Evolutionary conservation across 1,284 basidiomycete species (phyloP).

Genomic region (Tylopilus sp.): DNA sequence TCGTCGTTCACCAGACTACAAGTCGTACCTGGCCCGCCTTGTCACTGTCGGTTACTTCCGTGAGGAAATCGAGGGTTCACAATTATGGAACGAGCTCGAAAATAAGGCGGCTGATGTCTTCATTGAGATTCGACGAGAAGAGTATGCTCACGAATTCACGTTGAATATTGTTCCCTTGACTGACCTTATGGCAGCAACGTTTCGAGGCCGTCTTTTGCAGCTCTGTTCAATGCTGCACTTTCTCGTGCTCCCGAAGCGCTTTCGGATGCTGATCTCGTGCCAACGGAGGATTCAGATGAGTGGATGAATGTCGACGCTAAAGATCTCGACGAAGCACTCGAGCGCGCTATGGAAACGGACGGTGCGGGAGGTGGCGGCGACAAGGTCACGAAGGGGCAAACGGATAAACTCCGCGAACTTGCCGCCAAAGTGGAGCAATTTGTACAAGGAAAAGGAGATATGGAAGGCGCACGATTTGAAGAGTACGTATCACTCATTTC

Average conservation of each 20-base stretch:
- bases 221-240: conserved; percentile 66
- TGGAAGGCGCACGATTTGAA: conserved; percentile 84
- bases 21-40: conserved; percentile 67
- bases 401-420: conserved; percentile 67
- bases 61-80: conserved; percentile 72
- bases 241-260: conserved; percentile 35
- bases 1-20: conserved; percentile 63
- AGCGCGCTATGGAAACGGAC: conserved; percentile 52
- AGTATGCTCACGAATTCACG: conserved; percentile 48
- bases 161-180: neutral
- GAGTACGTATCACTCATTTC: conserved; percentile 59
- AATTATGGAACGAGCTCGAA: conserved; percentile 73
- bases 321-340: conserved; percentile 63
- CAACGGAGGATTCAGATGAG: conserved; percentile 63
- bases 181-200: conserved; percentile 45
- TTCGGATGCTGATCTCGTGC: conserved; percentile 10
- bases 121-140: conserved; percentile 57
- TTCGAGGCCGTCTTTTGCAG: conserved; percentile 70
- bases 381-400: conserved; percentile 57
- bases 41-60: conserved; percentile 71
- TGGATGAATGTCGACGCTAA: conserved; percentile 71
- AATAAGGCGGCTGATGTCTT: conserved; percentile 67
- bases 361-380: conserved; percentile 45
- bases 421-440: conserved; percentile 85
- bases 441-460: conserved; percentile 81